phyloP scores from a whole-genome alignment of 768 basidiomycete species.

The Amanita exitialis region DNA sequence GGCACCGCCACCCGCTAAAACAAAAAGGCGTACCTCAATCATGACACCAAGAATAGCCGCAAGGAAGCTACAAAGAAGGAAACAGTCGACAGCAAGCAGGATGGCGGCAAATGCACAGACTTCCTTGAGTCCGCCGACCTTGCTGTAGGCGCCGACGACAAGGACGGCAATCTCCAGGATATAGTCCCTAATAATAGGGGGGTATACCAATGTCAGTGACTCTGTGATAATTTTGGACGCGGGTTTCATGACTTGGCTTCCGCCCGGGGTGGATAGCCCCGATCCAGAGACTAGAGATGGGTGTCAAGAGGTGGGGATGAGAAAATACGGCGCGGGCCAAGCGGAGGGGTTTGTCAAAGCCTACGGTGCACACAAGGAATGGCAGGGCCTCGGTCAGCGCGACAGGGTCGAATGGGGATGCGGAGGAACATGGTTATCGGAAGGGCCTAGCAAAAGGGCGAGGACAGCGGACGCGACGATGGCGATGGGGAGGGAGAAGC shows the following conservation, averaged over 20 bases:
- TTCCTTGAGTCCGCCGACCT: slow-evolving; percentile 83
- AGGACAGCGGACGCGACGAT: slow-evolving; percentile 76
- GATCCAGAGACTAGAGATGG: slow-evolving; percentile 17
- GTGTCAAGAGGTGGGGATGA: slow-evolving; percentile 54
- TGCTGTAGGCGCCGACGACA: slow-evolving; percentile 75
- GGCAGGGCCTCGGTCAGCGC: slow-evolving; percentile 92
- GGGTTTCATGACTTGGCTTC: slow-evolving; percentile 41
- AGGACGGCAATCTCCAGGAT: slow-evolving; percentile 87
- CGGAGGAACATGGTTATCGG: slow-evolving; percentile 62
- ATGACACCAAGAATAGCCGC: slow-evolving; percentile 86
- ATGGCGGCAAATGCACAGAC: slow-evolving; percentile 93
- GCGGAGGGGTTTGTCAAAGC: slow-evolving; percentile 94
- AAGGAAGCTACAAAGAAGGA: slow-evolving; percentile 85
- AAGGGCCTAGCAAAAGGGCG: slow-evolving; percentile 76
- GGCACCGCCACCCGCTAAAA: slow-evolving; percentile 7
- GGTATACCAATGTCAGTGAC: slow-evolving; percentile 70
- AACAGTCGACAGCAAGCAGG: slow-evolving; percentile 78
- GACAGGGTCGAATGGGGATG: slow-evolving; percentile 88
- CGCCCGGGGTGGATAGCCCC: slow-evolving; percentile 12
- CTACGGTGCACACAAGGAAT: slow-evolving; percentile 95
- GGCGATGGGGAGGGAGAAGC: slow-evolving; percentile 48
- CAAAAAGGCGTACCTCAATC: slow-evolving; percentile 63
- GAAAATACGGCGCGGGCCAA: slow-evolving; percentile 86
- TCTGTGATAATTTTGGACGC: slow-evolving; percentile 80
- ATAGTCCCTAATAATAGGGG: slow-evolving; percentile 86